Evolutionary conservation across 1,284 basidiomycete species (phyloP), one percentile per base, ranked within the genome.

Genomic region (Veloboletus limbatus): DNA sequence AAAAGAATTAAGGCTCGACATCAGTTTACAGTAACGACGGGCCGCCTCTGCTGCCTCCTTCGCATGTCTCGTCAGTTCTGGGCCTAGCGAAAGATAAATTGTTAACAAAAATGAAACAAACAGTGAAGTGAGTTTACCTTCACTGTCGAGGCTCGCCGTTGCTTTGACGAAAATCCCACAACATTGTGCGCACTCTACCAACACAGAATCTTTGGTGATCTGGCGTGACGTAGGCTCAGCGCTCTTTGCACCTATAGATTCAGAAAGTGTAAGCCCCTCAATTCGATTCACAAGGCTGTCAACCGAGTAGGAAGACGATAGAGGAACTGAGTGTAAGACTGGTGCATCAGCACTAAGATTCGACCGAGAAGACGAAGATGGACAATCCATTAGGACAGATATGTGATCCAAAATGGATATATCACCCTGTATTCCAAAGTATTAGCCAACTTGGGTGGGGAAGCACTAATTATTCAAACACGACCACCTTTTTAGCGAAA

Each of bases 391-490:
- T n/a, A 81, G 51, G 24, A 48, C 57, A 21, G 69, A 70, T 47
- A 85, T 77, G 25, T 66, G 66, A 54, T 79, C 75, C 36, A 85
- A 60, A 1, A 69, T 59, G 18, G 60, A 57, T 25, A 81, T 63
- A 56, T 84, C 76, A 14, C 68, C 70, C 82, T 85, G 49, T 17
- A 48, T 27, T 13, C 11, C 28, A 20, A 18, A 20, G 10, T 16
- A 20, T 49, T 26, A 48, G 37, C 10, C 21, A 42, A 16, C 8
- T 2, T n/a, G 27, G 6, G 9, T 9, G 6, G 3, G 2, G 13
- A 27, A 40, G 28, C 14, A 26, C 9, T 20, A 35, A 7, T 3
- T 11, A 16, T 2, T 41, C 3, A 0, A 24, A 8, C 18, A 17
- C 24, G 22, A 56, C 63, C 43, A 78, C 81, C 63, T 67, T 69